Evolutionary conservation across 768 basidiomycete species (phyloP), one percentile per base, ranked within the genome.

Genomic region (Suillus tomentosus): DNA sequence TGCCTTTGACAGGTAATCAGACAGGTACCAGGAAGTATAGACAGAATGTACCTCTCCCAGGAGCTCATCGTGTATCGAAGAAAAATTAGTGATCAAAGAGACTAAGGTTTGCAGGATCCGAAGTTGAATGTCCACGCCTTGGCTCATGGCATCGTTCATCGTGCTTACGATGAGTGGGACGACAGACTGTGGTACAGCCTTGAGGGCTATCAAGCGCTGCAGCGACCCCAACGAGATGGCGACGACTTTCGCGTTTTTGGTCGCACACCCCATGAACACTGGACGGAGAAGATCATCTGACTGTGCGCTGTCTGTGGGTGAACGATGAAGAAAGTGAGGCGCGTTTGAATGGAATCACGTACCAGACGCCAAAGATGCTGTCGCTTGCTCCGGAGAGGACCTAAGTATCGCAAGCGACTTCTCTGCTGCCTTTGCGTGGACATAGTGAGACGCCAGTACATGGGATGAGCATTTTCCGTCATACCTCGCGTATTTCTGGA

Each of bases 111-210:
- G 96, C 0, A 99, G 82, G 34, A 98, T 92, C 60, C 92, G 90
- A 45, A 99, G 84, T 73, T 99, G 97, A 34, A 98, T 97, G 73
- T 99, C 97, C 37, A 99, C 96, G 7, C 95, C 97, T 73, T 96
- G 95, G 36, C 86, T 89, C 80, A 96, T 87, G 19, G 94, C 94
- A 66, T 92, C 89, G 63, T 82, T 86, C 86, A 99, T 90, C 0
- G 91, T 96, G 53, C 78, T 85, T 69, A 99, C 84, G 60, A 98
- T 92, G 42, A 86, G 75, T 1, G 92, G 87, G 0, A 96, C 90
- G 0, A 89, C 86, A 2, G 86, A 87, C 74, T 90, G 87, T 0
- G 91, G 91, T 1, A 96, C 92, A 24, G 92, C 94, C 74, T 89
- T 90, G 64, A 95, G 84, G 5, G 90, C 82, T 62, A 97, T 95